Evolutionary conservation across 345 rosid genomes (phyloP).

Genomic region (Crucihimalaya himalaica): DNA sequence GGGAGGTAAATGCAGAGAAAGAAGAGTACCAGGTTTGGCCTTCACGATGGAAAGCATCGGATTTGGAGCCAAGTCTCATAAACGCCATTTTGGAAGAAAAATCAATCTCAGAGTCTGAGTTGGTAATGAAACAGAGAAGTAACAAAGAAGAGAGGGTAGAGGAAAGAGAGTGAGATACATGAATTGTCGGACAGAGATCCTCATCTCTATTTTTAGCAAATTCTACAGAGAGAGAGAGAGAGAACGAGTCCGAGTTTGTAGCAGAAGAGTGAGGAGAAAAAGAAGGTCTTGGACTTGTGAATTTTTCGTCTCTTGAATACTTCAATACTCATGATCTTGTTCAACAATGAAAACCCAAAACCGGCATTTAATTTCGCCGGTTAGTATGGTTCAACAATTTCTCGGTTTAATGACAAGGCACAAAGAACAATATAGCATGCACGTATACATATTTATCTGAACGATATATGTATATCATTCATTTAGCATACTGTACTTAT

Average conservation of each 20-base stretch:
- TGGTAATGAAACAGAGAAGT: slow-evolving; percentile 13
- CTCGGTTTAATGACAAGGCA: neutral
- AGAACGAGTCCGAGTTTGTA: slow-evolving; percentile 45
- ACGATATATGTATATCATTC: too few relatives aligned
- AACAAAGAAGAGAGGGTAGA: neutral
- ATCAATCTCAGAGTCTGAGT: slow-evolving; percentile 16
- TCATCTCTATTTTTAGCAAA: slow-evolving; percentile 15
- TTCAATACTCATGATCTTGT: neutral
- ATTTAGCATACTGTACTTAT: too few relatives aligned
- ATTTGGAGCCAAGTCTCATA: slow-evolving; percentile 76
- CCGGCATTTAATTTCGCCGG: neutral
- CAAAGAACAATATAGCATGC: too few relatives aligned
- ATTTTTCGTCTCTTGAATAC: slow-evolving; percentile 32
- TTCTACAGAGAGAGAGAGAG: neutral
- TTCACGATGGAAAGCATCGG: slow-evolving; percentile 68
- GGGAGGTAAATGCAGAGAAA: slow-evolving; percentile 13
- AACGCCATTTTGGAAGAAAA: slow-evolving; percentile 50
- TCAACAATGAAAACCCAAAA: neutral
- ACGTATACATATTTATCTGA: too few relatives aligned
- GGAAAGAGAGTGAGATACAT: slow-evolving; percentile 5
- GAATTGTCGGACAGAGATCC: neutral
- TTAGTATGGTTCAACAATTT: neutral
- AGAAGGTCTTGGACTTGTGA: slow-evolving; percentile 24
- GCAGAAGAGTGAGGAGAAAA: slow-evolving; percentile 45
- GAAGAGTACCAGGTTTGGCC: slow-evolving; percentile 55